phyloP scores from a whole-genome alignment of 305 asterid genomes.

The Rubia tinctorum region DNA sequence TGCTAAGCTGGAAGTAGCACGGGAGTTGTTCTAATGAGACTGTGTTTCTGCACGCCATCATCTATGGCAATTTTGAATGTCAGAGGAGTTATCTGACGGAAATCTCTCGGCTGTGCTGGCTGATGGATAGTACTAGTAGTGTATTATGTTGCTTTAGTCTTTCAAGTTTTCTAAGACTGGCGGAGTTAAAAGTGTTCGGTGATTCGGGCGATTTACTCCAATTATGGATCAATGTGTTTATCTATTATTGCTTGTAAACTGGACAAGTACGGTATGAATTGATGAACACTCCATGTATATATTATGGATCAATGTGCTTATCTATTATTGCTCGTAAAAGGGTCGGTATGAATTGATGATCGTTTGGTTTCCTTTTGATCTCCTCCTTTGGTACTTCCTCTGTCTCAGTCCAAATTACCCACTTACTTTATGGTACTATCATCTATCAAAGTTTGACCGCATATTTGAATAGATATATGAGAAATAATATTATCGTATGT shows the following conservation, averaged over 20 bases:
- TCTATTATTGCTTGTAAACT: not conserved
- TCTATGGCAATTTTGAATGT: constrained; percentile 11
- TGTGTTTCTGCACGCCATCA: constrained; percentile 8
- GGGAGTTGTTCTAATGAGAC: not conserved
- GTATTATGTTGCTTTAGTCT: not conserved
- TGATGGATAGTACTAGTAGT: not conserved
- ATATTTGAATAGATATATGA: too few relatives aligned
- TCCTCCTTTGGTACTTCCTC: too few relatives aligned
- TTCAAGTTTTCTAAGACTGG: not conserved
- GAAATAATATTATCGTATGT: too few relatives aligned
- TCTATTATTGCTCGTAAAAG: too few relatives aligned
- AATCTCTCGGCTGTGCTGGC: not conserved
- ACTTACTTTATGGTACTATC: too few relatives aligned
- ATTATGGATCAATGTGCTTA: too few relatives aligned
- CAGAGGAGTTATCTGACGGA: not conserved
- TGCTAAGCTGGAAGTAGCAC: not conserved
- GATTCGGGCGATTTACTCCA: not conserved
- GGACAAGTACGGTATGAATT: constrained; percentile 1
- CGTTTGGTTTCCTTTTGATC: too few relatives aligned
- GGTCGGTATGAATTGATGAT: too few relatives aligned
- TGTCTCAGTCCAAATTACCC: too few relatives aligned
- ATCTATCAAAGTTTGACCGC: too few relatives aligned
- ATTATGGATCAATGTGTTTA: not conserved
- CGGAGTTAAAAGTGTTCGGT: not conserved
- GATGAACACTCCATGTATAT: too few relatives aligned